Conservation (phyloP, 108 stramenopile species). For the Pseudonitzschia multiseries region DNA sequence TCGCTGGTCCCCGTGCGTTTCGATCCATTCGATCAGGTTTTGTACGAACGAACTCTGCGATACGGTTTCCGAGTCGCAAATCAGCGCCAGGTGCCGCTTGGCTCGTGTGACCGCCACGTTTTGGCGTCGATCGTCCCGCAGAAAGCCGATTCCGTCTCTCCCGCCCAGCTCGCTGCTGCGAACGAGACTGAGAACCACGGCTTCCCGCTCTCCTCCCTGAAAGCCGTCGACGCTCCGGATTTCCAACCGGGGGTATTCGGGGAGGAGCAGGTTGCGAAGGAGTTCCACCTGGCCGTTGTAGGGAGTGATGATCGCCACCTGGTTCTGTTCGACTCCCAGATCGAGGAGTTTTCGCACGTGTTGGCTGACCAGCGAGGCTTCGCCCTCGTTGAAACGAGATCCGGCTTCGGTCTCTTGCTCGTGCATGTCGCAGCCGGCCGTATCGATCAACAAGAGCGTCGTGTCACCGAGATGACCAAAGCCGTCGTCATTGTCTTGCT, state of each 20-base stretch:
- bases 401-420: conserved; percentile 76
- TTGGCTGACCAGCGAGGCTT: conserved; percentile 63
- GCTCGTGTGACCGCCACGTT: conserved; percentile 98
- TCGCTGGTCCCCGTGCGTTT: conserved; percentile 70
- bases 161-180: conserved; percentile 75
- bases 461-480: conserved; percentile 29
- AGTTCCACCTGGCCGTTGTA: conserved; percentile 98
- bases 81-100: conserved; percentile 76
- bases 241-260: conserved; percentile 71
- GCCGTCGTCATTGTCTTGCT: conserved; percentile 10
- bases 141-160: conserved; percentile 88
- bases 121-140: conserved; percentile 90
- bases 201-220: conserved; percentile 98
- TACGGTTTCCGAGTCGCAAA: conserved; percentile 88
- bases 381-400: conserved; percentile 82
- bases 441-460: conserved; percentile 88
- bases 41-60: conserved; percentile 67
- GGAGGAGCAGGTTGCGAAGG: conserved; percentile 59
- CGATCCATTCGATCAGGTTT: conserved; percentile 73
- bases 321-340: conserved; percentile 64
- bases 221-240: conserved; percentile 97
- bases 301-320: conserved; percentile 96
- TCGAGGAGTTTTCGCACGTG: conserved; percentile 76
- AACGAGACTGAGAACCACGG: conserved; percentile 93
- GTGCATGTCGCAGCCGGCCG: conserved; percentile 89